Conservation (phyloP, 805 yeast genomes). For the Tanozyma kutaoensis region DNA sequence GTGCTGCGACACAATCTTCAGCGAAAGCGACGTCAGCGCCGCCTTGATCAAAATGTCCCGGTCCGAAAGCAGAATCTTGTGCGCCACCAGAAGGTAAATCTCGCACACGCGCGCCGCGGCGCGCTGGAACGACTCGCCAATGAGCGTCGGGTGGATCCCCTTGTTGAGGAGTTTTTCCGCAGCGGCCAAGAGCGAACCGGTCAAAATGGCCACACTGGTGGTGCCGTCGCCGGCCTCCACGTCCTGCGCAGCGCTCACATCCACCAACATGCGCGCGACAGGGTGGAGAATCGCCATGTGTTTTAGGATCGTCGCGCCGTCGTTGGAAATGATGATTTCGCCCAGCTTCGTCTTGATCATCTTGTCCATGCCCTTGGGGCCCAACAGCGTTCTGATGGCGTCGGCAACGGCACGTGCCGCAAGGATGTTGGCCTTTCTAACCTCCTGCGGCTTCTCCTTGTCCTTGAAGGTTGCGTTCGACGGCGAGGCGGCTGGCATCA, state of each 20-base stretch:
- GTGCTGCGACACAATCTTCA: slow-evolving; percentile 92
- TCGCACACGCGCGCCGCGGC: slow-evolving; percentile 80
- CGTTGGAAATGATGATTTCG: slow-evolving; percentile 89
- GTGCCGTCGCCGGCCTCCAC: slow-evolving; percentile 99
- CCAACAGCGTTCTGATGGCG: slow-evolving; percentile 88
- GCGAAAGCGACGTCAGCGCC: slow-evolving; percentile 85
- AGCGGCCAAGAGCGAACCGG: slow-evolving; percentile 90
- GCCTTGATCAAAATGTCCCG: slow-evolving; percentile 79
- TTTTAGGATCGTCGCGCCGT: slow-evolving; percentile 91
- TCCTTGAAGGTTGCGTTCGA: slow-evolving; percentile 85
- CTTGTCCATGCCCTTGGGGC: slow-evolving; percentile 99
- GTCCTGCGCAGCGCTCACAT: slow-evolving; percentile 94
- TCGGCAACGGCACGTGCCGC: slow-evolving; percentile 95
- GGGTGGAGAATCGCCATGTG: slow-evolving; percentile 99
- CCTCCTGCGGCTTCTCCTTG: slow-evolving; percentile 92
- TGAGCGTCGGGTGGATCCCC: slow-evolving; percentile 91
- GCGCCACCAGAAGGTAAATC: slow-evolving; percentile 74
- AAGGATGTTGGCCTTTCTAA: slow-evolving; percentile 72
- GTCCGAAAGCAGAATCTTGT: slow-evolving; percentile 65
- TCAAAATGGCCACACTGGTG: slow-evolving; percentile 88
- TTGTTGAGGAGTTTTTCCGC: slow-evolving; percentile 81
- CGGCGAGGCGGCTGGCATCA: too few relatives aligned
- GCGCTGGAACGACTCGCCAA: slow-evolving; percentile 85
- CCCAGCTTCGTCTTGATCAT: slow-evolving; percentile 93
- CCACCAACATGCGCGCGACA: slow-evolving; percentile 94